Base-by-base conservation (phyloP, 768 basidiomycete genomes). In the Mycena chlorophos region DNA sequence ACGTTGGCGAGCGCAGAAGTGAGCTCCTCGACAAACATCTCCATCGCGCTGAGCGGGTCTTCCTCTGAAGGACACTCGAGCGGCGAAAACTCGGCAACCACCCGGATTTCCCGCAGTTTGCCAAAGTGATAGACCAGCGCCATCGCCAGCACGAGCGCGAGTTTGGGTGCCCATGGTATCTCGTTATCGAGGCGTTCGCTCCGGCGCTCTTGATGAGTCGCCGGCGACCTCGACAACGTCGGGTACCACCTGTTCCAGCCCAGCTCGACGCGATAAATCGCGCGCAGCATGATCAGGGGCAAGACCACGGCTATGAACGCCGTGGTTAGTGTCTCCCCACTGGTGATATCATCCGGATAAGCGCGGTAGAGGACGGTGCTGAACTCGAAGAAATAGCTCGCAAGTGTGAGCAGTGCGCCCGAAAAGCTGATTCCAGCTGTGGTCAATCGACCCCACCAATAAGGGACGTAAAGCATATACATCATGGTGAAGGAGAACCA, bases 391-490 rank as follows among this genome's bases (percentile, higher is more conserved):
- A 16, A 57, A 25, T 2, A 58, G 17, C 70, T 69, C 0, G 58
- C 17, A 10, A 65, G 45, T 10, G 51, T 14, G 23, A 57, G 56
- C 8, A 29, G 14, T 16, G 48, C 56, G 19, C 26, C 40, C 8
- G 56, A 62, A 3, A 23, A 61, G 19, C 70, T 71, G 50, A 76
- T 68, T 3, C 68, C 68, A 13, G 66, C 66, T 0, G 69, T 74
- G 1, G 73, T 69, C 30, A 58, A 65, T 22, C 69, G 66, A 1
- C 70, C 68, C 49, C 63, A 73, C 73, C 73, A 75, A 51, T 75
- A 75, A 42, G 65, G 54, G 42, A 66, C 38, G 6, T 63, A 53
- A 3, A 72, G 56, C 20, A 64, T 16, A 13, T 4, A 20, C 17
- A 39, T 3, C 17, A 16, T 23, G 20, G 30, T 17, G 25, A 49